Base-by-base conservation (phyloP, 2,329 filamentous ascomycete species). In the Neurospora sp. region DNA sequence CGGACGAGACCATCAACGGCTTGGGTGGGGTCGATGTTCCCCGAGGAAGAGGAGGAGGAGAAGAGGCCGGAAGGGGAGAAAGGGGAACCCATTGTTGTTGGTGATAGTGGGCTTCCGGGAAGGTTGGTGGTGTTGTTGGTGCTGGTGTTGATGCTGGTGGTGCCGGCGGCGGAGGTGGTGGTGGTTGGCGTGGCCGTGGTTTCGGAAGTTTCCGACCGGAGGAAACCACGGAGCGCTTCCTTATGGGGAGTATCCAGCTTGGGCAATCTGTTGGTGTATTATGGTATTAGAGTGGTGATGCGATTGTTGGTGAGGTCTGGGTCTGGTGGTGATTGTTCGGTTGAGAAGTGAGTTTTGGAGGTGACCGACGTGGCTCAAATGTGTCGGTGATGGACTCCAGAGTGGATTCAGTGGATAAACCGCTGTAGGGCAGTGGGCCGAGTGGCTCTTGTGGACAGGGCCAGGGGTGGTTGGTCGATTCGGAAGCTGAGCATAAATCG, bases 1-100 rank as follows among this genome's bases (percentile, higher is more conserved):
- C 77, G 76, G 19, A 79, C 77, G 11, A 79, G 74, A 36, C 76
- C 77, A 68, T 78, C 78, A n/a, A 79, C 74, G 13, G 75, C 75
- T 38, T 76, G 73, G 28, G 73, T 71, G 52, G 73, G 74, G 66
- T 75, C 74, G 38, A 72, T 70, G 43, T 72, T 33, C 7, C 7
- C 28, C 23, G 52, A 33, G 52, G 52, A 62, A 4, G 46, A 15
- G 13, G 46, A 46, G 10, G 43, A 58, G 2, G 46, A 13, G 43
- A 3, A 23, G 11, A 13, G 23, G 1, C 11, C 46, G 23, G 23
- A 33, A 2, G 28, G 52, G 52, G 52, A 62, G 13, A 15, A 62
- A 17, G 52, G 52, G 52, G 52, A 36, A 17, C 23, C 52, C 52
- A 62, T 62, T 8, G 52, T 62, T 0, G 28, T 62, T 62, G 52